phyloP scores from a whole-genome alignment of 129 eudicot genomes.

The Centrapalus pauciflorus region DNA sequence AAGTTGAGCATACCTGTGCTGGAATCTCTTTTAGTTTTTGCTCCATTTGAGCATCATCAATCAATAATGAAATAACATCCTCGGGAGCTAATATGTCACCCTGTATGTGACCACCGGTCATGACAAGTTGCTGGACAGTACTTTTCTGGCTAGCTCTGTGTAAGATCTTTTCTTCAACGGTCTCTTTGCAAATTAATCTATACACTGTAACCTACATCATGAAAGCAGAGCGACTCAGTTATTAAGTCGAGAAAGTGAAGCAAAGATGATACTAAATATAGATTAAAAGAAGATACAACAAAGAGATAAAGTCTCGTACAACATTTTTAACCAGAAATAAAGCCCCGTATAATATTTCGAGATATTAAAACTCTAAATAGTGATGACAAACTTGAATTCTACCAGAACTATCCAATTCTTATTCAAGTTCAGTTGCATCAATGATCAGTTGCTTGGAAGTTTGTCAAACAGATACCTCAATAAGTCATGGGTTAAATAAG shows the following conservation, averaged over 20 bases:
- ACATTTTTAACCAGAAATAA: no score
- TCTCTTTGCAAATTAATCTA: conserved; percentile 90
- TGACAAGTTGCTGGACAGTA: conserved; percentile 96
- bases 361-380: no score
- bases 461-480: not conserved
- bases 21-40: conserved; percentile 85
- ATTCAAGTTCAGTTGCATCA: not conserved
- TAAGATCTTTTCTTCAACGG: conserved; percentile 92
- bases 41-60: conserved; percentile 93
- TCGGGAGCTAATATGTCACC: conserved; percentile 96
- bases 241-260: not conserved
- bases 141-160: conserved; percentile 95
- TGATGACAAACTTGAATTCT: no score
- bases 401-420: no score
- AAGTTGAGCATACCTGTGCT: conserved; percentile 36
- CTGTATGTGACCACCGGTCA: conserved; percentile 99
- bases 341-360: no score
- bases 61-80: conserved; percentile 87
- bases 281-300: not conserved
- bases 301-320: no score
- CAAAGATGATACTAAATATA: not conserved
- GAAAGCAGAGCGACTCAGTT: conserved; percentile 2
- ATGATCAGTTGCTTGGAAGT: not conserved
- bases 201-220: conserved; percentile 79
- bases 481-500: not conserved